phyloP scores from a whole-genome alignment of 2,329 filamentous ascomycete genomes.

The Neoarthrinium moseri region DNA sequence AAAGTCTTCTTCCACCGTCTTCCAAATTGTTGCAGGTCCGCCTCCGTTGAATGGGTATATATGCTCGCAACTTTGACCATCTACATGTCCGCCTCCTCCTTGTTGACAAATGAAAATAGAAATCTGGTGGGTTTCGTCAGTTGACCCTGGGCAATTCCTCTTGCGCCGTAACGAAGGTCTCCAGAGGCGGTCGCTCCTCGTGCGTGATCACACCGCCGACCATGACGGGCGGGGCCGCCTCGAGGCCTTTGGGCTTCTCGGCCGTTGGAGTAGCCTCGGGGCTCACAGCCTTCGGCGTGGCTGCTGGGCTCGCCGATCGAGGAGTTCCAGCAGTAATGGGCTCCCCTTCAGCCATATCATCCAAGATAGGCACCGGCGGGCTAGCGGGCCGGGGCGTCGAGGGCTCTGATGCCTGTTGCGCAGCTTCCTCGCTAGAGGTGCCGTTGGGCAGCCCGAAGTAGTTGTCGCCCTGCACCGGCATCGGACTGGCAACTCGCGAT shows the following conservation, averaged over 20 bases:
- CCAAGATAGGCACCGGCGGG: conserved; percentile 14
- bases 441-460: conserved; percentile 10
- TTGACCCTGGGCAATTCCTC: conserved; percentile 37
- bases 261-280: conserved; percentile 13
- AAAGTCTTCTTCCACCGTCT: background rate
- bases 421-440: conserved; percentile 8
- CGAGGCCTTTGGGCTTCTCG: conserved; percentile 7
- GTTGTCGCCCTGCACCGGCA: conserved; percentile 29
- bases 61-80: background rate
- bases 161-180: conserved; percentile 56
- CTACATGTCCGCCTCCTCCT: background rate
- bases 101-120: background rate
- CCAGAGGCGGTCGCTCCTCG: conserved; percentile 32
- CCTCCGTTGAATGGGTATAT: conserved; percentile 4
- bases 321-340: conserved; percentile 12
- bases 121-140: conserved; percentile 10
- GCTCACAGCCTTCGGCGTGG: conserved; percentile 11
- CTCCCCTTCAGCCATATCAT: conserved; percentile 14
- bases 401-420: conserved; percentile 12
- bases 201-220: conserved; percentile 8
- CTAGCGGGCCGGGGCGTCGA: background rate
- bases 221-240: conserved; percentile 10
- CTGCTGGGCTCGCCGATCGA: conserved; percentile 9
- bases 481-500: conserved; percentile 28
- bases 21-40: background rate